Base-by-base conservation (phyloP, 164 flowering plant genomes). In the Berberis vulgaris region DNA sequence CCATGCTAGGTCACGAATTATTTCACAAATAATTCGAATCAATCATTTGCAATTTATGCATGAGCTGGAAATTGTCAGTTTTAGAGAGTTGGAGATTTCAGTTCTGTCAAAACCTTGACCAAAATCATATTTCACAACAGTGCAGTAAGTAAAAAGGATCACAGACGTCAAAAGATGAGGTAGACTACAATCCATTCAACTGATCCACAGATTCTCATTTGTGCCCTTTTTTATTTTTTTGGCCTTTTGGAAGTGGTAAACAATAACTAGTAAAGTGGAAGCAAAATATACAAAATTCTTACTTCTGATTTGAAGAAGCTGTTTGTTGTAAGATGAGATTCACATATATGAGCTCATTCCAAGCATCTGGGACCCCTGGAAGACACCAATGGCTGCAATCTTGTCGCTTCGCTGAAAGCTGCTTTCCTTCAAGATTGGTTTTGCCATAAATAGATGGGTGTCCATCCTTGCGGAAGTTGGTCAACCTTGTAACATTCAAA, bases 311-410 rank as follows among this genome's bases (percentile, higher is more conserved):
- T 42, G 61, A 41, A 4, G 64, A 60, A 12, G 70, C 6, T 10
- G 65, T 70, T 57, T 44, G 63, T 50, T 62, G 69, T 54, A 64
- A 53, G 13, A 86, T 65, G 52, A 89, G 68, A 56, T 69, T 70
- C 45, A 88, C 80, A 60, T 88, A 94, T 57, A 94, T 82, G 4
- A 90, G 80, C 78, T 90, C 97, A 76, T 94, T 94, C 98, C 97
- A 90, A n/a, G 93, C 83, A 76, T 94, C 98, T 1, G 96, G 98
- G 41, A 90, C 88, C 57, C 98, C 98, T 1, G 98, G 98, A 67
- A 94, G 89, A 71, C 97, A 94, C 97, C 98, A 90, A 71, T 94
- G 98, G 77, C 96, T 94, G 78, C 97, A 90, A 64, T 94, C 98
- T 68, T 94, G 91, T 43, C 74, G 66, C 72, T 83, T 80, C 7